Base-by-base conservation (phyloP, 202 grass and related monocot genomes). In the Setaria italica region DNA sequence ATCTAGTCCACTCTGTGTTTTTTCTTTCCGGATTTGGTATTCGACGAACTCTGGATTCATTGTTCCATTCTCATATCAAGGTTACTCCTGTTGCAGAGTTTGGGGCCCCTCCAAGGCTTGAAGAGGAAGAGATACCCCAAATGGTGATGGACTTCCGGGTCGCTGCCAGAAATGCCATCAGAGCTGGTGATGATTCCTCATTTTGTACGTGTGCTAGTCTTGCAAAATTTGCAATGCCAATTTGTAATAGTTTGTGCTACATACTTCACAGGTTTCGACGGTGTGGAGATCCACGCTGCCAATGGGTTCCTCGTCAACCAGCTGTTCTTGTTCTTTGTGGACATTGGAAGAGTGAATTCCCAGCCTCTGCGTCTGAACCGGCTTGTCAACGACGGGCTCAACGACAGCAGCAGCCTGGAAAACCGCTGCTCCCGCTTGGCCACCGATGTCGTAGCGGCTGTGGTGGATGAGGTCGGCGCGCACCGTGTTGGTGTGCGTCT, bases 361-460 rank as follows among this genome's bases (percentile, higher is more conserved):
- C n/a, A 32, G 11, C 59, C 59, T 62, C 59, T 32, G 9, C 59
- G 1, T 29, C 8, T 5, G 0, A 9, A 11, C 1, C 55, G 55
- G 17, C 6, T 2, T 19, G 6, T 12, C 29, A 63, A 32, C 2
- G 59, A 63, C 9, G 59, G 25, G 10, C n/a, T 32, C 25, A 63
- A 77, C 30, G 85, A 81, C 19, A 76, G 87, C 13, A 17, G 15
- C 0, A 81, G 77, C 59, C 59, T 85, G 17, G 82, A 85, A 59
- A 82, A 81, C 77, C 87, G 76, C 25, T 89, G 82, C 69, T 5
- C 3, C 21, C 82, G 41, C 59, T 76, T 89, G 2, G 82, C 87
- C 7, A 9, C 85, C 11, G 87, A 89, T 12, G 76, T 89, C 13
- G 62, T 80, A 6, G 58, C 74, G 37, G 82, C 87, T 0, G 59